These are phyloP conservation scores for Blumeriella jaapii DNA, from an alignment of 2,329 filamentous ascomycete species.

Conservation along the genomic window DNA sequence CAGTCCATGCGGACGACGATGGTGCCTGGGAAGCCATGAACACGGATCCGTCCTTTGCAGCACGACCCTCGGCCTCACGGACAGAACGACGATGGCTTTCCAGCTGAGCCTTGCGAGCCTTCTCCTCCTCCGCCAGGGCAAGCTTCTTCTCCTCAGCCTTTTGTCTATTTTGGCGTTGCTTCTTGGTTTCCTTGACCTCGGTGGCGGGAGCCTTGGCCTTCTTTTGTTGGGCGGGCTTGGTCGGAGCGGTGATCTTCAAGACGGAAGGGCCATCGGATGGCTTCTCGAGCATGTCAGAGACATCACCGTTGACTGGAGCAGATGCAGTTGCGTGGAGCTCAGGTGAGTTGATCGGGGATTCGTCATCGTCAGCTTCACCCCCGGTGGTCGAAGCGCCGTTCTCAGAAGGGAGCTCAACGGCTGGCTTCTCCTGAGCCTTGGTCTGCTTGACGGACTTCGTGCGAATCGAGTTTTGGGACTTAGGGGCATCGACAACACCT, in stretches of 20 bases:
- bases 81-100: conserved; percentile 78
- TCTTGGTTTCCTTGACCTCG: conserved; percentile 74
- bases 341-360: conserved; percentile 59
- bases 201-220: conserved; percentile 33
- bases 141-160: conserved; percentile 75
- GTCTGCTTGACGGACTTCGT: conserved; percentile 59
- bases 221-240: conserved; percentile 46
- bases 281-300: conserved; percentile 87
- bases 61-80: conserved; percentile 68
- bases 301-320: conserved; percentile 38
- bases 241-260: conserved; percentile 63
- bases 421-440: conserved; percentile 42
- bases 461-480: conserved; percentile 35
- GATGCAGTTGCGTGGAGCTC: conserved; percentile 39
- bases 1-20: conserved; percentile 35
- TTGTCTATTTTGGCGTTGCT: conserved; percentile 84
- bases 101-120: conserved; percentile 60
- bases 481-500: conserved; percentile 44
- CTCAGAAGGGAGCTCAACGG: conserved; percentile 28
- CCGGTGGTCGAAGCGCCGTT: conserved; percentile 56
- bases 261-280: conserved; percentile 56
- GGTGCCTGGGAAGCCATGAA: conserved; percentile 38
- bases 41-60: conserved; percentile 67
- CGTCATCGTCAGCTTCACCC: conserved; percentile 70
- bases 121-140: conserved; percentile 65